Evolutionary conservation across 306 rosid genomes (phyloP).

Genomic region (Cucurbita argyrosperma): DNA sequence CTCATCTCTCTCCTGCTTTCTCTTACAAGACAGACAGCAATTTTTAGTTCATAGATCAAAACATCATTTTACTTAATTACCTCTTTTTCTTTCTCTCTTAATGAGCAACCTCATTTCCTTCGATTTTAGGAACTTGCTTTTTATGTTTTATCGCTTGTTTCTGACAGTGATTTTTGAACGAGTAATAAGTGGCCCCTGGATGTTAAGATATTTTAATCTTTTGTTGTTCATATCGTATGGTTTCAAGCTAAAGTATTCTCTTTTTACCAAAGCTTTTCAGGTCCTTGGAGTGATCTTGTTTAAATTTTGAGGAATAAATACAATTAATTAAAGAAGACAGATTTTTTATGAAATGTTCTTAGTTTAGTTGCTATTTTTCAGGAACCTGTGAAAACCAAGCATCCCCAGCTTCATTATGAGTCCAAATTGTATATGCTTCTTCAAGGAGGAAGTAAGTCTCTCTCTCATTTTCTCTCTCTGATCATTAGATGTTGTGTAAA

Average conservation of each 20-base stretch:
- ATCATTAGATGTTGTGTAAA: not conserved
- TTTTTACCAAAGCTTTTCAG: not conserved
- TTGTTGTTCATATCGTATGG: not conserved
- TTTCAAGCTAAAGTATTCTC: not conserved
- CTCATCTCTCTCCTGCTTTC: not conserved
- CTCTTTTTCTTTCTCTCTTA: not conserved
- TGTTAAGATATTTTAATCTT: not conserved
- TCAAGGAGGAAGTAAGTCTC: slow-evolving; percentile 95
- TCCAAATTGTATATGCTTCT: slow-evolving; percentile 96
- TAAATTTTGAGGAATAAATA: not conserved
- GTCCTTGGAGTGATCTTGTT: not conserved
- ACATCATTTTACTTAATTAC: not conserved
- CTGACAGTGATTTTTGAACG: not conserved
- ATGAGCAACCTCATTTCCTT: not conserved
- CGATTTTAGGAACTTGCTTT: not conserved
- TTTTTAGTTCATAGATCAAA: not conserved
- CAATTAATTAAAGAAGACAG: not conserved
- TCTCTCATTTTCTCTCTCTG: not conserved
- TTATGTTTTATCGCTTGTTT: not conserved
- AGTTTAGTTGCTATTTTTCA: slow-evolving; percentile 9
- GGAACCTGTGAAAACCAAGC: slow-evolving; percentile 93
- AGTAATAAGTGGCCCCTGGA: not conserved
- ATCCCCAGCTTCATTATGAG: slow-evolving; percentile 99
- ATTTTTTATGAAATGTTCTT: not conserved
- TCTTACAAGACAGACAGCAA: not conserved